These are phyloP conservation scores for Rutstroemia sp. DNA, from an alignment of 2,329 filamentous ascomycete species.

Conservation along the genomic window DNA sequence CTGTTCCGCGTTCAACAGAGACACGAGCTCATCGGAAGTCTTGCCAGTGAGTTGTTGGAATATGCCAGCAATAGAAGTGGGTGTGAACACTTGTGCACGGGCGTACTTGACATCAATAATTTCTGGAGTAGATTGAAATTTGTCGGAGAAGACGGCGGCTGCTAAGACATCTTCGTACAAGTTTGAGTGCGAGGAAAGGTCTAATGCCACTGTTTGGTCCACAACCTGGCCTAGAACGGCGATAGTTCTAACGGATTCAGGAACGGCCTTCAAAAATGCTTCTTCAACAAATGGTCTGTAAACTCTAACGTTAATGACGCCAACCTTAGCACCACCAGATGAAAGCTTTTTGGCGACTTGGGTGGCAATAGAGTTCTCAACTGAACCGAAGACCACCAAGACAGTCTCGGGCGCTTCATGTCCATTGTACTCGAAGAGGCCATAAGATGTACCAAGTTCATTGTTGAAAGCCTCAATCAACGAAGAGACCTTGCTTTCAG, in stretches of 20 bases:
- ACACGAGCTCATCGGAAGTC: slow-evolving; percentile 18
- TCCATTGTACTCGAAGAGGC: slow-evolving; percentile 88
- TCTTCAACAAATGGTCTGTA: slow-evolving; percentile 96
- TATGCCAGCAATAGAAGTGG: slow-evolving; percentile 44
- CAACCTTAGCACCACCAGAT: slow-evolving; percentile 67
- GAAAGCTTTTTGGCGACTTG: slow-evolving; percentile 72
- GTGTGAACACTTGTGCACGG: slow-evolving; percentile 51
- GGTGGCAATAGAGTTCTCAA: slow-evolving; percentile 78
- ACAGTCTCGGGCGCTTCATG: slow-evolving; percentile 74
- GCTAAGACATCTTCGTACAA: slow-evolving; percentile 90
- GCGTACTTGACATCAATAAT: slow-evolving; percentile 88
- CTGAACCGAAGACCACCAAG: slow-evolving; percentile 85
- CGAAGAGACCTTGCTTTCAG: slow-evolving; percentile 63
- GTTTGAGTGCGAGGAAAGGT: slow-evolving; percentile 70
- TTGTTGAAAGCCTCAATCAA: slow-evolving; percentile 72
- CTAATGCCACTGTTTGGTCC: slow-evolving; percentile 63
- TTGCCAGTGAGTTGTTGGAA: slow-evolving; percentile 45
- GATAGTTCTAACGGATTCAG: slow-evolving; percentile 65
- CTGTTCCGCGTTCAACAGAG: slow-evolving; percentile 47
- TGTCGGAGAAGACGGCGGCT: slow-evolving; percentile 69
- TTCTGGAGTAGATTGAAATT: slow-evolving; percentile 52
- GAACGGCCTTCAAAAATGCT: slow-evolving; percentile 77
- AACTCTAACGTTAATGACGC: slow-evolving; percentile 83
- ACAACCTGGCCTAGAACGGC: slow-evolving; percentile 85
- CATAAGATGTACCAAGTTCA: slow-evolving; percentile 89